Conservation (phyloP, 1,284 basidiomycete species). For the Pseudozyma sp. region DNA sequence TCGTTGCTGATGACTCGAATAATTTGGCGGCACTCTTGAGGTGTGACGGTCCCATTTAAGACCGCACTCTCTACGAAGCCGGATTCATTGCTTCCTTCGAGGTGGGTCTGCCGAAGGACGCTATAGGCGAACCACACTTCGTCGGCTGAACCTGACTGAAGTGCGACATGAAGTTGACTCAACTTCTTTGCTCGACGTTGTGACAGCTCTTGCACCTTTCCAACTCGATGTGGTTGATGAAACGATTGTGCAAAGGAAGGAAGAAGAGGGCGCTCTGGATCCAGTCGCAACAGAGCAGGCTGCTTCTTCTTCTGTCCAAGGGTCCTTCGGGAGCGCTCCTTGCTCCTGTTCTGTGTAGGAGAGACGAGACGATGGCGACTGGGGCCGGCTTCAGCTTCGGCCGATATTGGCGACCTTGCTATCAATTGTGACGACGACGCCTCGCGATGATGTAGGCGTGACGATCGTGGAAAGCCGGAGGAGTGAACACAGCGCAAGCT, state of each 20-base stretch:
- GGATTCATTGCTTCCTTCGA: background rate
- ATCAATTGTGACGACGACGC: background rate
- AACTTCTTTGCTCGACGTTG: constrained; percentile 21
- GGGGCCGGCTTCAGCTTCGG: background rate
- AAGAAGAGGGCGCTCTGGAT: constrained; percentile 14
- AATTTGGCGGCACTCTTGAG: constrained; percentile 14
- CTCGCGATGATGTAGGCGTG: background rate
- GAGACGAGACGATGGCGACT: background rate
- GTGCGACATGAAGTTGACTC: constrained; percentile 21
- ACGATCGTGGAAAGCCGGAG: background rate
- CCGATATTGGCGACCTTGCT: no score
- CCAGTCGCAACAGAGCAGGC: constrained; percentile 19
- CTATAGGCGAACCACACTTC: constrained; percentile 29
- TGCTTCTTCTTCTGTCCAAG: constrained; percentile 2
- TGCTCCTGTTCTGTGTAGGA: background rate
- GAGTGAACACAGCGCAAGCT: constrained; percentile 1
- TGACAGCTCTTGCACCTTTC: background rate
- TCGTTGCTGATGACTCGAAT: constrained; percentile 18
- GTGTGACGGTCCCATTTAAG: constrained; percentile 1
- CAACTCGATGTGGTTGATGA: background rate
- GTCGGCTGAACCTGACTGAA: constrained; percentile 28
- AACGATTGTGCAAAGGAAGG: constrained; percentile 12
- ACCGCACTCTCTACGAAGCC: background rate
- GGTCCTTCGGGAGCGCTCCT: background rate
- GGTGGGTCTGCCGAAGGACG: constrained; percentile 1